Base-by-base conservation (phyloP, 768 basidiomycete species). In the Grammothele lineata region DNA sequence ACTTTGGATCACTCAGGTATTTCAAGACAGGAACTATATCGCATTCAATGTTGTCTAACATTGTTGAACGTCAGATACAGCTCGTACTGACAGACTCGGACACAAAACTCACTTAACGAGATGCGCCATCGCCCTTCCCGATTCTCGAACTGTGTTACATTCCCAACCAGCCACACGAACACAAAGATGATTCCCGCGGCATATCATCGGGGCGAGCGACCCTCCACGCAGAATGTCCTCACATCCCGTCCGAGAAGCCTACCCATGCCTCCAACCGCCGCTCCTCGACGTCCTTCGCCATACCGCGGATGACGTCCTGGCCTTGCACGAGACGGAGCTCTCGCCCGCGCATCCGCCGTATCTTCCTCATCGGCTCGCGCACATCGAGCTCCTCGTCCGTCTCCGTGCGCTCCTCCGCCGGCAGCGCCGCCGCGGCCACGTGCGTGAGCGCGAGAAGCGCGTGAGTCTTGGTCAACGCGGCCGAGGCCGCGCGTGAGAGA, bases 291-390 rank as follows among this genome's bases (percentile, higher is more conserved):
- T 63, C 68, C 9, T 61, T 48, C 19, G 41, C 18, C 27, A 14
- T 45, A 14, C 75, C 76, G 25, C 82, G 70, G 39, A 91, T 77
- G 23, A 89, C 69, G 50, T 80, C 76, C 57, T 87, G 83, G 9
- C 83, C 83, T 57, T 89, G 87, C 1, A 99, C 70, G 19, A 98
- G 72, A 45, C 86, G 77, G 47, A 99, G 68, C 64, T 99, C 95
- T 46, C 94, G 73, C 21, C 83, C 85, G 32, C 84, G 76, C 87
- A 95, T 92, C 43, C 93, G 73, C 50, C 73, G 73, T 2, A 77
- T 75, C 56, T 73, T 77, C 49, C 92, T 73, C 56, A 83, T 72
- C 3, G 84, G 83, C 40, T 89, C 76, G 9, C 58, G 66, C 4
- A 53, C 58, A 57, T 96, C 92, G 30, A 78, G 66, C 63, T 95